Conservation (phyloP, 1,284 basidiomycete genomes). For the Ustilago esculenta region DNA sequence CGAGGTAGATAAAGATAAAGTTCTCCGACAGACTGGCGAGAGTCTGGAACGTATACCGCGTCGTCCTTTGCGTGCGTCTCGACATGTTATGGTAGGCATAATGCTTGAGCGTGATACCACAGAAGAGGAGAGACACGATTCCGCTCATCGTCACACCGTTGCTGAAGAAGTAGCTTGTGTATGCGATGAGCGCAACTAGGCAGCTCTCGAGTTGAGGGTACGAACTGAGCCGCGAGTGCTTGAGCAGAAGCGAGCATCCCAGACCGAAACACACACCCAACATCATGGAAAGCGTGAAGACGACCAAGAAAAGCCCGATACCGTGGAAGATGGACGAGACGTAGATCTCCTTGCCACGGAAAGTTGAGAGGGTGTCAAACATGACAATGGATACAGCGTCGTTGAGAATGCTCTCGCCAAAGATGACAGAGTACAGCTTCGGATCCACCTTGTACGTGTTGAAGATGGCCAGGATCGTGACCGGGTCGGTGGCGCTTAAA, state of each 20-base stretch:
- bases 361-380: conserved; percentile 95
- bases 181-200: conserved; percentile 90
- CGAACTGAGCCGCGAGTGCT: conserved; percentile 86
- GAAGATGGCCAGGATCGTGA: conserved; percentile 98
- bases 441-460: conserved; percentile 99
- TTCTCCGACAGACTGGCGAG: conserved; percentile 82
- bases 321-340: conserved; percentile 91
- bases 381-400: conserved; percentile 99
- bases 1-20: conserved; percentile 99
- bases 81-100: conserved; percentile 99
- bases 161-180: conserved; percentile 97
- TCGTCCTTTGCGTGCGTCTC: conserved; percentile 87
- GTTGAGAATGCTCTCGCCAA: conserved; percentile 95
- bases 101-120: conserved; percentile 98
- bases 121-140: conserved; percentile 97
- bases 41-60: conserved; percentile 78
- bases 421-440: conserved; percentile 96
- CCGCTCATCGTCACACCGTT: conserved; percentile 94
- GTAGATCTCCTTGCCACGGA: conserved; percentile 89
- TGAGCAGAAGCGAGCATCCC: conserved; percentile 87
- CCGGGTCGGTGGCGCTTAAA: conserved; percentile 95
- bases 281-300: conserved; percentile 92
- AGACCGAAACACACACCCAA: conserved; percentile 92
- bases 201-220: conserved; percentile 89
- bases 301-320: conserved; percentile 92